A percentile compares a stretch with the other conserved stretches of the same genome.
phyloP scores from a whole-genome alignment of 352 stramenopile species.

The Elongisporangium senticosum region DNA sequence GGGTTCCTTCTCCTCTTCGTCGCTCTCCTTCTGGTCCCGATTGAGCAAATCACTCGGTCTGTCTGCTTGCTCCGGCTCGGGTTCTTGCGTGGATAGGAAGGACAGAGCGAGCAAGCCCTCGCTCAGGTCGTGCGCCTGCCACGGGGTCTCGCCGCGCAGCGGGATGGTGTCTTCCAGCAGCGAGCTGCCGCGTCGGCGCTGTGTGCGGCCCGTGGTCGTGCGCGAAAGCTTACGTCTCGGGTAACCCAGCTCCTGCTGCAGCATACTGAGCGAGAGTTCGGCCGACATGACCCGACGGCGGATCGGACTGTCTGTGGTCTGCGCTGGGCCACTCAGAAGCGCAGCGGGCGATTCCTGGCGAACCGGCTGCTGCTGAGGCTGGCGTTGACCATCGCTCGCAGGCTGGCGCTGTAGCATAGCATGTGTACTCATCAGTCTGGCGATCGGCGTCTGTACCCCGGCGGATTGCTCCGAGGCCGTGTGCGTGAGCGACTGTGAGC shows the following conservation, averaged over 20 bases:
- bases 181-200: slow-evolving; percentile 25
- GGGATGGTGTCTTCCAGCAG: slow-evolving; percentile 21
- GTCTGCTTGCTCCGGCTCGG: slow-evolving; percentile 10
- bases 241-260: slow-evolving; percentile 78
- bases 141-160: not conserved
- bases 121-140: not conserved
- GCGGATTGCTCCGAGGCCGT: not conserved
- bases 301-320: not conserved
- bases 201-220: slow-evolving; percentile 8
- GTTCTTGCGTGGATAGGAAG: slow-evolving; percentile 1
- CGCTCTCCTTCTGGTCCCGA: slow-evolving; percentile 3
- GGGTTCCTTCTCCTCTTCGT: slow-evolving; percentile 3
- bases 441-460: not conserved
- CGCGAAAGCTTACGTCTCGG: slow-evolving; percentile 26
- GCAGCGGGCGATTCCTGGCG: not conserved
- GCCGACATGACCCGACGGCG: slow-evolving; percentile 54
- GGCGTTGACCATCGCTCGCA: not conserved
- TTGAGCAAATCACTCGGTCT: slow-evolving; percentile 2
- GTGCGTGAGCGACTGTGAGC: slow-evolving; percentile 39
- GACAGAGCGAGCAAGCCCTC: not conserved
- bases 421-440: not conserved
- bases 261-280: slow-evolving; percentile 46
- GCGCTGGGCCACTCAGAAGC: not conserved
- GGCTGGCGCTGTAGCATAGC: slow-evolving; percentile 1
- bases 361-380: not conserved